Base-by-base conservation (phyloP, 305 asterid species). In the Rubia peregrina region DNA sequence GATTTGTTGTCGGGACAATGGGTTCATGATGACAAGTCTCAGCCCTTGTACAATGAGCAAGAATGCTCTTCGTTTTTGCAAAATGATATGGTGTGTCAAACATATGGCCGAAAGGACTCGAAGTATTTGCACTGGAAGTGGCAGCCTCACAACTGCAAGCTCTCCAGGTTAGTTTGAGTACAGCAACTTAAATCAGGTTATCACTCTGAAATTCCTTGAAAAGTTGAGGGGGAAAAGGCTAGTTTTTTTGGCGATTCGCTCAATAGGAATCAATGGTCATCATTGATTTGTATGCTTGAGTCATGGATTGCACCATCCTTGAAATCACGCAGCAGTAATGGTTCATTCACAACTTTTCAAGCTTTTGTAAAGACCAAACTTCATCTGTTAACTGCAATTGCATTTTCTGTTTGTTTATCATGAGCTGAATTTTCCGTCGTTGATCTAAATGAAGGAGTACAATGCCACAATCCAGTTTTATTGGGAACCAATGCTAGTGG, bases 231-330 rank as follows among this genome's bases (percentile, higher is more conserved):
- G 82, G 65, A 85, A 82, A 76, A 85, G 78, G 53, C 70, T 17
- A 78, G 79, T 7, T 83, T 81, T 63, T 87, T 83, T 8, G 89
- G 87, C 4, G 89, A 85, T 76, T 85, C 89, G 2, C 56, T 85
- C 16, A 85, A 79, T 61, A 79, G 75, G 71, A 83, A 83, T 33
- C 86, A 81, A 71, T 83, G 81, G 81, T 68, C 68, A 9, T 83
- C 87, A 11, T 57, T 85, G 86, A 68, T 83, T 43, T 85, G 89
- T 74, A 36, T 85, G 46, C 68, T 83, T 13, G 86, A 81, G 72
- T 71, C 82, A 6, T 63, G 82, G 6, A 65, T 83, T 60, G 61
- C 78, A 61, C 75, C 80, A 14, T 74, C 74, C 24, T 59, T 60
- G 9, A 82, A 78, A 72, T 77, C 78, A 8, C 38, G 72, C 26